Evolutionary conservation across 2,329 filamentous ascomycete genomes (phyloP).

Genomic region (Bipolaris oryzae): DNA sequence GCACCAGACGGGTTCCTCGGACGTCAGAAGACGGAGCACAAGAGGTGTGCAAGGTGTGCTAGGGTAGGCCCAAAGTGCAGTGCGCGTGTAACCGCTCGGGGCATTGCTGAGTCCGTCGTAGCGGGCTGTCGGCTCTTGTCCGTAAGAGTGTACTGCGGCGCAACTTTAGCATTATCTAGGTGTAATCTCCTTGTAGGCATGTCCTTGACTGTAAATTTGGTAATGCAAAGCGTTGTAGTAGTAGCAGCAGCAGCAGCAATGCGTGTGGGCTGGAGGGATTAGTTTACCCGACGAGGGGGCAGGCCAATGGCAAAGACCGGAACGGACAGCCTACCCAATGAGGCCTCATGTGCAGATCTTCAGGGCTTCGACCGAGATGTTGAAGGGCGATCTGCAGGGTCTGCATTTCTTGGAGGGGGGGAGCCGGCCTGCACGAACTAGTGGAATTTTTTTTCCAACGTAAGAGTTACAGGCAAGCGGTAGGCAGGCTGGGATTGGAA

Average conservation of each 20-base stretch:
- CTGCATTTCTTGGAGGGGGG: conserved; percentile 8
- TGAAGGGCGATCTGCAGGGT: conserved; percentile 13
- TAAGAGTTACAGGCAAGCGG: neutral
- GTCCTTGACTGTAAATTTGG: too few relatives aligned
- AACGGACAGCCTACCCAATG: neutral
- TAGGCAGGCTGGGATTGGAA: neutral
- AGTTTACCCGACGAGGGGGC: neutral
- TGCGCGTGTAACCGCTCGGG: too few relatives aligned
- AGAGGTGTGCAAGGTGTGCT: neutral
- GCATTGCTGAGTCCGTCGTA: too few relatives aligned
- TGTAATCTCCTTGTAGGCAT: too few relatives aligned
- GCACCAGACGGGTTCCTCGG: neutral
- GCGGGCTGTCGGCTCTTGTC: too few relatives aligned
- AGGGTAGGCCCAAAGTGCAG: too few relatives aligned
- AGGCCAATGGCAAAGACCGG: conserved; percentile 7
- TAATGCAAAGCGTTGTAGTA: neutral
- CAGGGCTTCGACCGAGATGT: neutral
- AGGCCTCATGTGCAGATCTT: conserved; percentile 10
- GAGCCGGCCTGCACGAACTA: neutral
- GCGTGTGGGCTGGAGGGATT: neutral
- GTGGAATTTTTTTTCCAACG: neutral
- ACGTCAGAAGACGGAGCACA: neutral
- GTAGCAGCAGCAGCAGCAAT: too few relatives aligned
- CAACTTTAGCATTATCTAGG: too few relatives aligned
- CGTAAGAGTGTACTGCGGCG: too few relatives aligned